These are phyloP conservation scores for Blastobotrys attinorum DNA, from an alignment of 805 yeast genomes.

Conservation along the genomic window DNA sequence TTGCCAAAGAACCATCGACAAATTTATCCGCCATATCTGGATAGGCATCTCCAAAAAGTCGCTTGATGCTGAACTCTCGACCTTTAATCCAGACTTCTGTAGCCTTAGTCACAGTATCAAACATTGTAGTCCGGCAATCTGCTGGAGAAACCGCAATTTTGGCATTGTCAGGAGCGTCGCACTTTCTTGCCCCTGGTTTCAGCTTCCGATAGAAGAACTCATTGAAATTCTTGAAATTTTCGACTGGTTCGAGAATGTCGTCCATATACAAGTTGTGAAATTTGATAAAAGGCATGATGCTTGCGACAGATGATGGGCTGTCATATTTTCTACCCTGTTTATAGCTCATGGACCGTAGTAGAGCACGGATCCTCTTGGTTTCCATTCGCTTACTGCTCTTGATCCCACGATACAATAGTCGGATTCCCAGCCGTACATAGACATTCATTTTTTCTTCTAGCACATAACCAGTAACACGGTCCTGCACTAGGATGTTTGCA, in stretches of 20 bases:
- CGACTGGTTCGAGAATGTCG: conserved; percentile 52
- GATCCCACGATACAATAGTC: conserved; percentile 72
- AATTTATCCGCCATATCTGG: conserved; percentile 32
- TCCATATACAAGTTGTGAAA: conserved; percentile 74
- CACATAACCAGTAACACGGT: conserved; percentile 80
- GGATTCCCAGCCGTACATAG: conserved; percentile 79
- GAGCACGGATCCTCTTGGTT: conserved; percentile 47
- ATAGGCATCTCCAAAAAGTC: conserved; percentile 43
- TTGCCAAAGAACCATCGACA: conserved; percentile 55
- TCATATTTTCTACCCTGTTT: conserved; percentile 87
- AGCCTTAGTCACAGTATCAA: conserved; percentile 50
- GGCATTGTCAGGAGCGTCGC: conserved; percentile 48
- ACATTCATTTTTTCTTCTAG: conserved; percentile 89
- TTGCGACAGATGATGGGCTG: conserved; percentile 51
- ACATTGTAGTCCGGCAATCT: conserved; percentile 77
- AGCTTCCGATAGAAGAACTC: conserved; percentile 81
- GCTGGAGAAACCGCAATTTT: conserved; percentile 67
- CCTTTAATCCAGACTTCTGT: conserved; percentile 88
- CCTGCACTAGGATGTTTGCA: conserved; percentile 92
- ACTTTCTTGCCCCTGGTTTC: conserved; percentile 59
- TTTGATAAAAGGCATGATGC: conserved; percentile 68
- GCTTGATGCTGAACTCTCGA: conserved; percentile 55
- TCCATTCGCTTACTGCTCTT: conserved; percentile 43
- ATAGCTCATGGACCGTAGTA: conserved; percentile 57
- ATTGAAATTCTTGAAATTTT: conserved; percentile 62